Evolutionary conservation across 2,329 filamentous ascomycete genomes (phyloP).

Genomic region (Parastagonospora nodorum): DNA sequence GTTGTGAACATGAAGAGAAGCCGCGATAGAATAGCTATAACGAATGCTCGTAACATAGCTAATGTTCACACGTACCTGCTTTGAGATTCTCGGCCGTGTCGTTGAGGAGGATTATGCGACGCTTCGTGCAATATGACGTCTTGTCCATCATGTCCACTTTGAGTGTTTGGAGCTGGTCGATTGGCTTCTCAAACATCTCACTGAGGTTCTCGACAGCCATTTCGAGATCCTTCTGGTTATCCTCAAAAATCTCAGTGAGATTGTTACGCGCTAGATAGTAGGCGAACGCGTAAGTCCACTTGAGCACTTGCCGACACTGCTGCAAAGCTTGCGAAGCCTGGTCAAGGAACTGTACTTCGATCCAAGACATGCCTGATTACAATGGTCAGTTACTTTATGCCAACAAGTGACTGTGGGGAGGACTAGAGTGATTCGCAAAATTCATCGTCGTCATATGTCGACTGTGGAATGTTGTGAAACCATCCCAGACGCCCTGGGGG

Average conservation of each 20-base stretch:
- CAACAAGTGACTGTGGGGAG: no score
- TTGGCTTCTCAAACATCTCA: constrained; percentile 99
- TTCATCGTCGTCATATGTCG: no score
- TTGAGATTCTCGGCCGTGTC: constrained; percentile 93
- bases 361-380: constrained; percentile 78
- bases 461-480: no score
- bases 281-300: constrained; percentile 99
- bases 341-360: constrained; percentile 96
- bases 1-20: background rate
- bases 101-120: constrained; percentile 84
- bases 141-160: constrained; percentile 99
- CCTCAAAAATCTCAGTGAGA: constrained; percentile 94
- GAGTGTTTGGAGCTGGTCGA: constrained; percentile 79
- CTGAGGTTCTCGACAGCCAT: constrained; percentile 95
- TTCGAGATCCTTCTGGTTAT: constrained; percentile 97
- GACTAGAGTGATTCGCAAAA: no score
- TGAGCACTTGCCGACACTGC: constrained; percentile 95
- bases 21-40: background rate
- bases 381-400: background rate
- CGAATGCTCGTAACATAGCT: background rate
- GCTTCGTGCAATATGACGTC: constrained; percentile 94
- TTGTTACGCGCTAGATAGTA: constrained; percentile 98
- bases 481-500: no score
- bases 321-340: constrained; percentile 91
- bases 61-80: constrained; percentile 65